phyloP scores from a whole-genome alignment of 192 early-diverging fungal genomes.

The Oehlia diaphana region DNA sequence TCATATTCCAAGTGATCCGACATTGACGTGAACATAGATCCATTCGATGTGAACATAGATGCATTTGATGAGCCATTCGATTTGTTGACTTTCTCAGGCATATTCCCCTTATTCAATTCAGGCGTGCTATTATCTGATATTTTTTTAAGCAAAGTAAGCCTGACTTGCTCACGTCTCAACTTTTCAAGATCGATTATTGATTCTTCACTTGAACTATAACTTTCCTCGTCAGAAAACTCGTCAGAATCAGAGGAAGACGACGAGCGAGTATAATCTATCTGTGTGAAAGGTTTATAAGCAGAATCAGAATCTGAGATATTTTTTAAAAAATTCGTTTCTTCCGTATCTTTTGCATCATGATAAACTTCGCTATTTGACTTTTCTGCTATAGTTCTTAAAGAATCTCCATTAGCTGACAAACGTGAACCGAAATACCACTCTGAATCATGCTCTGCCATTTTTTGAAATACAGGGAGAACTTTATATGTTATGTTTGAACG shows the following conservation, averaged over 20 bases:
- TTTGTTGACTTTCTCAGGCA: neutral
- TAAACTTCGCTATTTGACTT: neutral
- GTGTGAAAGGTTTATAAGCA: neutral
- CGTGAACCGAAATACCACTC: constrained; percentile 7
- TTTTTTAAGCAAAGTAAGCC: neutral
- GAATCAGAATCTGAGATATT: neutral
- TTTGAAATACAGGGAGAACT: neutral
- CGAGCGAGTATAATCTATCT: neutral
- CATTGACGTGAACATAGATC: neutral
- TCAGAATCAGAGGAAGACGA: neutral
- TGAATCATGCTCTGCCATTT: constrained; percentile 3
- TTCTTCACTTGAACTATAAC: neutral
- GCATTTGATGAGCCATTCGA: neutral
- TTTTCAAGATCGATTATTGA: neutral
- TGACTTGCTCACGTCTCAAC: neutral
- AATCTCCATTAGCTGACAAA: neutral
- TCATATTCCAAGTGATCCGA: neutral
- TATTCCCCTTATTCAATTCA: neutral
- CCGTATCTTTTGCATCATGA: neutral
- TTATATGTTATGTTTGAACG: neutral
- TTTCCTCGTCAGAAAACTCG: neutral
- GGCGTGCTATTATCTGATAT: neutral
- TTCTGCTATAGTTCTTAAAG: neutral
- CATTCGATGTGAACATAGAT: neutral
- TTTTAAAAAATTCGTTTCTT: neutral